These are phyloP conservation scores for Naganishia onofrii DNA, from an alignment of 768 basidiomycete genomes.

Conservation along the genomic window DNA sequence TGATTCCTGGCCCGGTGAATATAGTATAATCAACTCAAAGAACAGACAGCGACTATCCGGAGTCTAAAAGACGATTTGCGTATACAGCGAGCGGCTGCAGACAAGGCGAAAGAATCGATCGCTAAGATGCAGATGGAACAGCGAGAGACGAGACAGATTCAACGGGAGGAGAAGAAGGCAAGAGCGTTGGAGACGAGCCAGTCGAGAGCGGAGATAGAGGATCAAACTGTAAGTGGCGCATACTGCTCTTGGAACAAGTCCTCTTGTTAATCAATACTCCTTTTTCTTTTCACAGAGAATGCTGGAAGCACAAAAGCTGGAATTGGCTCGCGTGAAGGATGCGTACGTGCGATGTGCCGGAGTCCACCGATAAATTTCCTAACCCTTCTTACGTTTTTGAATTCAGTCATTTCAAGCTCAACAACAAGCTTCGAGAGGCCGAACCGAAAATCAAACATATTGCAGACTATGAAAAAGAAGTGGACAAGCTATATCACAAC, in stretches of 20 bases:
- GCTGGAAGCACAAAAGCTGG: slow-evolving; percentile 20
- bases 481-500: slow-evolving; percentile 25
- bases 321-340: slow-evolving; percentile 26
- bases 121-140: slow-evolving; percentile 23
- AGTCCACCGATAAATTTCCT: not conserved
- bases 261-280: not conserved
- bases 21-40: slow-evolving; percentile 29
- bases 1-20: not conserved
- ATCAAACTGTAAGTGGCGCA: slow-evolving; percentile 14
- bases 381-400: not conserved
- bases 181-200: slow-evolving; percentile 10
- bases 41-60: slow-evolving; percentile 23
- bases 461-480: slow-evolving; percentile 25
- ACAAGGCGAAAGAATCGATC: slow-evolving; percentile 12
- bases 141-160: slow-evolving; percentile 23
- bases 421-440: slow-evolving; percentile 26
- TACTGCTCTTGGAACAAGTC: not conserved
- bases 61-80: slow-evolving; percentile 20
- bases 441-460: slow-evolving; percentile 31
- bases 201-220: slow-evolving; percentile 23
- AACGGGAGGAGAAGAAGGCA: slow-evolving; percentile 17
- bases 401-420: slow-evolving; percentile 25
- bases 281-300: slow-evolving; percentile 4
- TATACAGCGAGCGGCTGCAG: slow-evolving; percentile 13
- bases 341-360: slow-evolving; percentile 1